Conservation (phyloP, 169 alveolate genomes). For the Cryptosporidium tyzzeri region DNA sequence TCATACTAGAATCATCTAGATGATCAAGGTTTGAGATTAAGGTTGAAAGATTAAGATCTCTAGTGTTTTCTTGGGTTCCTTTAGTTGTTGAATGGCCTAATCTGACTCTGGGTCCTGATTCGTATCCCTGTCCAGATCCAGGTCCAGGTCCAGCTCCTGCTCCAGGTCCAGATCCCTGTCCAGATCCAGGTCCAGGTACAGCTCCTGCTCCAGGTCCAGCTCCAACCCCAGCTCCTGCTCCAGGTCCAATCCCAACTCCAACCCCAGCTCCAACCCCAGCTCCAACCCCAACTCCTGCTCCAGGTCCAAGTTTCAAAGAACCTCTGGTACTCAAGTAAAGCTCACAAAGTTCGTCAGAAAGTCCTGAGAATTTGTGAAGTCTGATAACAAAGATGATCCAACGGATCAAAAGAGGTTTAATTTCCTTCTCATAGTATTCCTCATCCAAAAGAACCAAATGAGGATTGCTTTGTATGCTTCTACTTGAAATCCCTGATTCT, state of each 20-base stretch:
- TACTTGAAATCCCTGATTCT: slow-evolving; percentile 77
- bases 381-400: slow-evolving; percentile 80
- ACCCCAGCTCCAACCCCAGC: too few species aligned
- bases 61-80: background rate
- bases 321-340: slow-evolving; percentile 9
- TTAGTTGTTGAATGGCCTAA: background rate
- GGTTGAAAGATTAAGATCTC: background rate
- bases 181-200: too few species aligned
- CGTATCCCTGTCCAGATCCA: too few species aligned
- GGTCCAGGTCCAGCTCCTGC: too few species aligned
- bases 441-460: slow-evolving; percentile 84
- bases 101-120: too few species aligned
- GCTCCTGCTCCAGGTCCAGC: too few species aligned
- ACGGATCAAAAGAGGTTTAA: slow-evolving; percentile 80
- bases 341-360: slow-evolving; percentile 50
- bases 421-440: slow-evolving; percentile 79
- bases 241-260: too few species aligned
- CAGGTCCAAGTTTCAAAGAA: background rate
- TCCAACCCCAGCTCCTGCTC: background rate
- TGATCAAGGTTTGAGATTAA: slow-evolving; percentile 47
- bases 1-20: slow-evolving; percentile 78
- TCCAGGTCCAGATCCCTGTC: too few species aligned
- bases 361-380: slow-evolving; percentile 25
- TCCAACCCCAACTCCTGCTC: too few species aligned
- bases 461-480: slow-evolving; percentile 84